Evolutionary conservation across 805 yeast genomes (phyloP).

Genomic region (Candida boidinii): DNA sequence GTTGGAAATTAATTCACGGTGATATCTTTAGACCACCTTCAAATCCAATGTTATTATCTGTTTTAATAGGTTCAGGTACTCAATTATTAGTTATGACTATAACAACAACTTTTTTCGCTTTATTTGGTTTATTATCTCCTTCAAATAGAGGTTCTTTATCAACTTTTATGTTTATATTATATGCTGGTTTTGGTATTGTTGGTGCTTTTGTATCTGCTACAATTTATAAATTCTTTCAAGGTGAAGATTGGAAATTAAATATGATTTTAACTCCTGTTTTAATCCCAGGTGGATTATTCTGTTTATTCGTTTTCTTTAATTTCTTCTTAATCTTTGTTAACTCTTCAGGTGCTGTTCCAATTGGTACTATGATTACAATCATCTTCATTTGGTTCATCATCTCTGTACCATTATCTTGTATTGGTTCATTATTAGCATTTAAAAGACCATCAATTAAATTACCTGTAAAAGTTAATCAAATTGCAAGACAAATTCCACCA

Average conservation of each 20-base stretch:
- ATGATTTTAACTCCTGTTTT: slow-evolving; percentile 73
- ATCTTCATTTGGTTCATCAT: slow-evolving; percentile 77
- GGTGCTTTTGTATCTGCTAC: slow-evolving; percentile 87
- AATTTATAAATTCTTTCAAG: slow-evolving; percentile 83
- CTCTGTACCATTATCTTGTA: slow-evolving; percentile 74
- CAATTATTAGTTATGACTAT: slow-evolving; percentile 75
- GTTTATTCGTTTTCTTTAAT: slow-evolving; percentile 60
- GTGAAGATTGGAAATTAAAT: slow-evolving; percentile 84
- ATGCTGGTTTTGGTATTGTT: slow-evolving; percentile 69
- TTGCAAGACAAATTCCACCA: slow-evolving; percentile 90
- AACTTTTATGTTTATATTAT: slow-evolving; percentile 81
- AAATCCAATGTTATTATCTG: slow-evolving; percentile 61
- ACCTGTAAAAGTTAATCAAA: slow-evolving; percentile 90
- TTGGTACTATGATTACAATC: slow-evolving; percentile 80
- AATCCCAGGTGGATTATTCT: slow-evolving; percentile 75
- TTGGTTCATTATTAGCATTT: slow-evolving; percentile 76
- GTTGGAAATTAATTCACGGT: slow-evolving; percentile 95
- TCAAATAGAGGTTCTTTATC: slow-evolving; percentile 90
- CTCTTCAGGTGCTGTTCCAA: slow-evolving; percentile 93
- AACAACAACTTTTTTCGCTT: slow-evolving; percentile 70
- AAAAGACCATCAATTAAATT: slow-evolving; percentile 33
- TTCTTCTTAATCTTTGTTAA: slow-evolving; percentile 68
- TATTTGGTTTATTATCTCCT: slow-evolving; percentile 85
- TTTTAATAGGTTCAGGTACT: slow-evolving; percentile 79
- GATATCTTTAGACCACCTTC: slow-evolving; percentile 87